A percentile compares a stretch with the other conserved stretches of the same genome.
These are phyloP conservation scores for Pseudogymnoascus sp. DNA, from an alignment of 2,329 filamentous ascomycete species.

Conservation along the genomic window DNA sequence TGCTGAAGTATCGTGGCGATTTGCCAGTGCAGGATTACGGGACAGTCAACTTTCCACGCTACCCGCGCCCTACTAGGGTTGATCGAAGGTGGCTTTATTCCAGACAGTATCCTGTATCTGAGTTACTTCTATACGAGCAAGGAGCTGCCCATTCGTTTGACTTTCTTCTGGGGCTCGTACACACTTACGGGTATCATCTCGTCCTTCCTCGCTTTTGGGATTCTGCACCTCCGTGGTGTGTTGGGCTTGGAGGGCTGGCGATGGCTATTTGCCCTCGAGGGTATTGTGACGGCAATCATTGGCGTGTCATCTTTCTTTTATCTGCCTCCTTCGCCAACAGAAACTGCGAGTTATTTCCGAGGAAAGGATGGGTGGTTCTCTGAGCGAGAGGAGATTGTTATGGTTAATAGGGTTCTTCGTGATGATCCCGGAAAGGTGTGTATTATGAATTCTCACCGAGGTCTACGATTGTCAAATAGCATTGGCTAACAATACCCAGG, in stretches of 20 bases:
- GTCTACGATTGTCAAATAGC: constrained; percentile 42
- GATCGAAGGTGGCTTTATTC: constrained; percentile 43
- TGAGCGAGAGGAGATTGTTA: constrained; percentile 55
- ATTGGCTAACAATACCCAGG: constrained; percentile 40
- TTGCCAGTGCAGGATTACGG: constrained; percentile 36
- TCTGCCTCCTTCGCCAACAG: constrained; percentile 50
- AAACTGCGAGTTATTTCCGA: constrained; percentile 49
- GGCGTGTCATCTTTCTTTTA: constrained; percentile 44
- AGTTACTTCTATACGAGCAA: constrained; percentile 63
- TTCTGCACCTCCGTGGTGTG: constrained; percentile 45
- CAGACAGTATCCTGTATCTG: constrained; percentile 53
- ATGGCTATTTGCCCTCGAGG: constrained; percentile 42
- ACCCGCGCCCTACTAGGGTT: constrained; percentile 30
- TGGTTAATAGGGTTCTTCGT: constrained; percentile 50
- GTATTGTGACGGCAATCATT: constrained; percentile 40
- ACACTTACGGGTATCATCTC: constrained; percentile 41
- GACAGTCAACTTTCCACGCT: constrained; percentile 35
- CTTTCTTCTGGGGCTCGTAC: constrained; percentile 58
- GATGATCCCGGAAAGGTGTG: constrained; percentile 41
- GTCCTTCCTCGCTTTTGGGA: constrained; percentile 47
- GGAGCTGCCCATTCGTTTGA: constrained; percentile 54
- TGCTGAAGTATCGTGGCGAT: constrained; percentile 41
- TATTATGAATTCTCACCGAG: constrained; percentile 28
- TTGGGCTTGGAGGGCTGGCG: constrained; percentile 47
- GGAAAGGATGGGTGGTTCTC: constrained; percentile 53